These are phyloP conservation scores for Penicillium cinerascens DNA, from an alignment of 495 filamentous ascomycete genomes.

Conservation along the genomic window DNA sequence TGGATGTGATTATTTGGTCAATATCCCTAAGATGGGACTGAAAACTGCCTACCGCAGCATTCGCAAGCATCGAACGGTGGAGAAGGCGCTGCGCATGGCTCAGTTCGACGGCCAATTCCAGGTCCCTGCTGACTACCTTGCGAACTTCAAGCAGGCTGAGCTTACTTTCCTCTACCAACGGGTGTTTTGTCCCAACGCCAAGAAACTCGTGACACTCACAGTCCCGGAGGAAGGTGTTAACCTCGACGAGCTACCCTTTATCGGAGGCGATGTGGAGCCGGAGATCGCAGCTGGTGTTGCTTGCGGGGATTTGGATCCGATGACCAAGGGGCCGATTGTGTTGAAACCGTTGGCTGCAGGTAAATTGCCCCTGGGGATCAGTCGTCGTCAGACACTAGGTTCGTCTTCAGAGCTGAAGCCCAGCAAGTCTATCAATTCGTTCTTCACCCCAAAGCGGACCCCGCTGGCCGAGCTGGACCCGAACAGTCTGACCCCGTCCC, in stretches of 20 bases:
- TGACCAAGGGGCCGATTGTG: conserved; percentile 72
- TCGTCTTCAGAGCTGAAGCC: conserved; percentile 57
- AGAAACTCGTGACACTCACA: conserved; percentile 69
- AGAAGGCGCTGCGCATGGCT: conserved; percentile 74
- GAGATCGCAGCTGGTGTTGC: conserved; percentile 73
- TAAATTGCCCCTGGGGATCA: conserved; percentile 28
- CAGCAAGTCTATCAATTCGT: conserved; percentile 65
- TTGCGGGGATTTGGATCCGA: conserved; percentile 81
- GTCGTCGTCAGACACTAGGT: conserved; percentile 40
- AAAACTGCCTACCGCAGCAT: conserved; percentile 91
- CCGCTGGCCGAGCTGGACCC: conserved; percentile 84
- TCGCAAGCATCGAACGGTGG: conserved; percentile 81
- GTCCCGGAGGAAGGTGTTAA: conserved; percentile 56
- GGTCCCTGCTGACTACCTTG: conserved; percentile 74
- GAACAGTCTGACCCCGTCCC: conserved; percentile 74
- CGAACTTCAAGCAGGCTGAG: conserved; percentile 78
- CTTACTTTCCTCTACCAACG: conserved; percentile 90
- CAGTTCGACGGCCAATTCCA: conserved; percentile 82
- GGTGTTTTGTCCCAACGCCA: conserved; percentile 77
- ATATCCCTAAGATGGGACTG: conserved; percentile 79
- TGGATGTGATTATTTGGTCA: conserved; percentile 93
- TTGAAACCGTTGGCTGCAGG: conserved; percentile 28
- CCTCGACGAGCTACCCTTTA: conserved; percentile 66
- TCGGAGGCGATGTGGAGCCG: conserved; percentile 67
- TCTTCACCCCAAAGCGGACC: conserved; percentile 71